Evolutionary conservation across 345 rosid genomes (phyloP).

Genomic region (Limnanthes douglasii): DNA sequence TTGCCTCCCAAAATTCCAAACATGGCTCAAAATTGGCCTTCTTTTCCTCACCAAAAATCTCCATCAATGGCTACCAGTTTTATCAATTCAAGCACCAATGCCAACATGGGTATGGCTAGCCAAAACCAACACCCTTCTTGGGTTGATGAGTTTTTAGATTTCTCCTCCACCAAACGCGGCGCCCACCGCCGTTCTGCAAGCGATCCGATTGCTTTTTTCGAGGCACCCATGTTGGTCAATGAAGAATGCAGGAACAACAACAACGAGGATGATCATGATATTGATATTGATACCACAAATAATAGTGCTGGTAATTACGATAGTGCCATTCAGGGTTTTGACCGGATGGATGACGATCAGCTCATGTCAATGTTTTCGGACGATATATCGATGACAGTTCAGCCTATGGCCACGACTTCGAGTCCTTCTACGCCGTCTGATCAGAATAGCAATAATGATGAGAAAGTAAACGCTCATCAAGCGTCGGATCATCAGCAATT

Average conservation of each 20-base stretch:
- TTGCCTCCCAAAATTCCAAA: slow-evolving; percentile 50
- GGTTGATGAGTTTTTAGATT: slow-evolving; percentile 83
- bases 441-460: slow-evolving; percentile 45
- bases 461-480: slow-evolving; percentile 8
- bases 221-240: slow-evolving; percentile 17
- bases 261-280: too few relatives aligned
- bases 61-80: slow-evolving; percentile 15
- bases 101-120: slow-evolving; percentile 1
- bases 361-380: slow-evolving; percentile 58
- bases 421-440: slow-evolving; percentile 55
- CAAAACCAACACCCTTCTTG: slow-evolving; percentile 29
- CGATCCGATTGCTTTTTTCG: slow-evolving; percentile 70
- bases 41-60: slow-evolving; percentile 30
- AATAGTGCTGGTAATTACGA: slow-evolving; percentile 1
- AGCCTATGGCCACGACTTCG: slow-evolving; percentile 14
- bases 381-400: slow-evolving; percentile 20
- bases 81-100: slow-evolving; percentile 7
- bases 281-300: slow-evolving; percentile 6
- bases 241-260: slow-evolving; percentile 14
- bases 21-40: slow-evolving; percentile 36
- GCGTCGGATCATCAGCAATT: slow-evolving; percentile 13
- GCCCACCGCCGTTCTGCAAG: slow-evolving; percentile 77
- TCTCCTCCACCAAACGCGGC: slow-evolving; percentile 52
- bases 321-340: slow-evolving; percentile 17
- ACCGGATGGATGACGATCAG: slow-evolving; percentile 45